A percentile compares a stretch with the other conserved stretches of the same genome.
Evolutionary conservation across 2,329 filamentous ascomycete genomes (phyloP).

Genomic region (Phoma herbarum): DNA sequence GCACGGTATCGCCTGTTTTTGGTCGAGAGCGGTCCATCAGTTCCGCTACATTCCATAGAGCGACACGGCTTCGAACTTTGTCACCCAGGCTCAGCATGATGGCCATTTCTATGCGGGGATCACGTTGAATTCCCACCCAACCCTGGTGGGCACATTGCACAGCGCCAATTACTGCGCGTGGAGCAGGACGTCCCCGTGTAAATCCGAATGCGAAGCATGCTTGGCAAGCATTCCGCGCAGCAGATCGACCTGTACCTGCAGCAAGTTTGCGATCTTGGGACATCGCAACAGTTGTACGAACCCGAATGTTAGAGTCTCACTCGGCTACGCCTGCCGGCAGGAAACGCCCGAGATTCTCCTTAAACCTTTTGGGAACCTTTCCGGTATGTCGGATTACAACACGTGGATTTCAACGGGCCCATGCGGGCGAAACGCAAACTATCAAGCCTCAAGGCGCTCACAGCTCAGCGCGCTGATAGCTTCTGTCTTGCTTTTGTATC

Average conservation of each 20-base stretch:
- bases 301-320: not conserved
- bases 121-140: not conserved
- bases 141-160: conserved; percentile 1
- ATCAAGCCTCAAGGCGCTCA: not conserved
- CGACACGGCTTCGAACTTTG: not conserved
- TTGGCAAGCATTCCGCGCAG: conserved; percentile 5
- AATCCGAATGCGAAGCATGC: conserved; percentile 9
- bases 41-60: not conserved
- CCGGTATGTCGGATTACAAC: not conserved
- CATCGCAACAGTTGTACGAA: not conserved
- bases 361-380: not conserved
- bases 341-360: not conserved
- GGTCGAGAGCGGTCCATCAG: not conserved
- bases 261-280: not conserved
- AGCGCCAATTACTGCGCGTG: conserved; percentile 1
- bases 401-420: conserved; percentile 10
- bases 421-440: not conserved
- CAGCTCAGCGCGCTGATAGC: not conserved
- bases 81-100: not conserved
- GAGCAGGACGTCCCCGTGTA: not conserved
- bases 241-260: conserved; percentile 12
- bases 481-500: conserved; percentile 5
- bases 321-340: not conserved
- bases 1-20: not conserved
- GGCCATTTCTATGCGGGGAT: too few relatives aligned